Conservation (phyloP, 495 filamentous ascomycete species). For the Neurospora sp. region DNA sequence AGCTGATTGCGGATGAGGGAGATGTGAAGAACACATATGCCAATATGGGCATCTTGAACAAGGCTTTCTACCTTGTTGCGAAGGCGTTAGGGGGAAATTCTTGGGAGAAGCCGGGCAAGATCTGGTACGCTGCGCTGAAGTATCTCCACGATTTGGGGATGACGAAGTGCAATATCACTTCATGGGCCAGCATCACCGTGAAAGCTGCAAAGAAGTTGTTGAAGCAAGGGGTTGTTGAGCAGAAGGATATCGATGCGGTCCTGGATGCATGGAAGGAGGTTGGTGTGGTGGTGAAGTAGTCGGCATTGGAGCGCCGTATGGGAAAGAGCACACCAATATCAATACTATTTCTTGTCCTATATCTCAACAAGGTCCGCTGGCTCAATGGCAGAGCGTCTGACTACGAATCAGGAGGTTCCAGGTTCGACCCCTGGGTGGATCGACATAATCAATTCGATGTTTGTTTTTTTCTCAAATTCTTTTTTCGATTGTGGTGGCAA, state of each 20-base stretch:
- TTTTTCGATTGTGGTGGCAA: not conserved
- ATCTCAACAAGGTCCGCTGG: not conserved
- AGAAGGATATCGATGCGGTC: not conserved
- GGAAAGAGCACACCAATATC: too few relatives aligned
- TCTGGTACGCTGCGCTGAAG: not conserved
- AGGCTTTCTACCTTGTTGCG: not conserved
- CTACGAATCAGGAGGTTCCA: not conserved
- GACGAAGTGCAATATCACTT: not conserved
- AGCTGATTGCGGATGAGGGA: fast-evolving
- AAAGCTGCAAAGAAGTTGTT: not conserved
- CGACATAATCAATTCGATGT: not conserved
- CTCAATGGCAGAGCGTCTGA: not conserved
- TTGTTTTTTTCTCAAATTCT: not conserved
- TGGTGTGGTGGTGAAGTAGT: not conserved
- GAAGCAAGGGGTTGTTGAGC: not conserved
- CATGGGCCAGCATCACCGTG: not conserved
- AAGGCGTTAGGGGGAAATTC: not conserved
- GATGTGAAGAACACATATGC: not conserved
- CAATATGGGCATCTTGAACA: not conserved
- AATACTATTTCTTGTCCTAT: fast-evolving
- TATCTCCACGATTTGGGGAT: not conserved
- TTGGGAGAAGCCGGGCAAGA: not conserved
- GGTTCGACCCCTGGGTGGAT: not conserved
- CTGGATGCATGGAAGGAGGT: not conserved
- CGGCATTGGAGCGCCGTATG: too few relatives aligned